Evolutionary conservation across 2,329 filamentous ascomycete genomes (phyloP), one percentile per base, ranked within the genome.

Genomic region (Colletotrichum sansevieriae): DNA sequence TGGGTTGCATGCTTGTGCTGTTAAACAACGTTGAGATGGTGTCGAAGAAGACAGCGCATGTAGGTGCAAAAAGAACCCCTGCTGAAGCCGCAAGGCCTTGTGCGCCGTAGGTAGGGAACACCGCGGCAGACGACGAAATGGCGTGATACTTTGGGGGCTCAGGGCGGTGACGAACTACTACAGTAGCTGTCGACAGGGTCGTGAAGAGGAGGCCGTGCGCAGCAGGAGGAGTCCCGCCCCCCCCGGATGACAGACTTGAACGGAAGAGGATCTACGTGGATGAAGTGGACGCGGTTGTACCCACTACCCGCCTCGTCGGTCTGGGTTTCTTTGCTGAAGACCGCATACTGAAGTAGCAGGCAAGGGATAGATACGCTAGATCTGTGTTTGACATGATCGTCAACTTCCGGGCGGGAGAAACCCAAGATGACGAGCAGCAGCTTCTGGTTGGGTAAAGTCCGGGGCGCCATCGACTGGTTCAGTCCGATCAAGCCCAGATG

Each of bases 121-220:
- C 47, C 62, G 39, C 55, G 62, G 61, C 33, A 69, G 49, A 56
- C 35, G 25, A 56, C 51, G 51, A 69, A 51, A 66, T 69, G 66
- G 66, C 66, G 66, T 69, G 66, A 66, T 61, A 46, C 39, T 44
- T 61, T 55, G 62, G 66, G 65, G 55, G 55, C 43, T 68, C 55
- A 68, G 49, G 55, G 55, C 65, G 65, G 65, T 60, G 62, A 61
- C 60, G 65, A 64, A 52, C 51, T 52, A 64, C 29, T 47, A 18
- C 18, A 18, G 18, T 22, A 22, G 22, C 22, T 33, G 43, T 65
- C 44, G 55, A 37, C 56, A 66, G 56, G 62, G 66, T 56, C 18
- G 35, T 56, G 15, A 33, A 29, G 55, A 58, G 59, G 49, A 51
- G 66, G 56, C 51, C 63, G 66, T 69, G 66, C 62, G 62, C 56